phyloP scores from a whole-genome alignment of 1,284 basidiomycete species.

The Mycosarcoma mackinlayi region DNA sequence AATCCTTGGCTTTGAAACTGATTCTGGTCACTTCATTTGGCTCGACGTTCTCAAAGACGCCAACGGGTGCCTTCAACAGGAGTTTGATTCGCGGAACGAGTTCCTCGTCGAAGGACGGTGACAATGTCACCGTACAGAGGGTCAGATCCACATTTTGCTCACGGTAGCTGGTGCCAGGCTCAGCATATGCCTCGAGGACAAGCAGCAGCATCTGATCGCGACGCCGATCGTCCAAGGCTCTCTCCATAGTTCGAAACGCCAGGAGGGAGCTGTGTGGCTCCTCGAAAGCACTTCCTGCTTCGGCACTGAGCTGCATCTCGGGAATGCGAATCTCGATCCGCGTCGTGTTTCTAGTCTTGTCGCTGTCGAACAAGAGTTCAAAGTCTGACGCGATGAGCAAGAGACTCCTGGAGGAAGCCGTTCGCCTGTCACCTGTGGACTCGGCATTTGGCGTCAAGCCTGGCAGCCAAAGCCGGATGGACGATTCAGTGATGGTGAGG shows the following conservation, averaged over 20 bases:
- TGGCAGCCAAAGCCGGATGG: constrained; percentile 35
- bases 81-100: constrained; percentile 76
- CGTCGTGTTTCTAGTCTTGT: constrained; percentile 35
- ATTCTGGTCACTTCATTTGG: constrained; percentile 87
- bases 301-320: constrained; percentile 25
- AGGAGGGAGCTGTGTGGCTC: constrained; percentile 21
- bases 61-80: constrained; percentile 87
- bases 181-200: constrained; percentile 76
- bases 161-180: constrained; percentile 78
- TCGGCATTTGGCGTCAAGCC: not conserved
- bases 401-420: constrained; percentile 23
- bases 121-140: constrained; percentile 77
- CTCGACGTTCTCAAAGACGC: constrained; percentile 90
- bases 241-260: constrained; percentile 34
- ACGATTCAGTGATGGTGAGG: constrained; percentile 28
- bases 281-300: constrained; percentile 9
- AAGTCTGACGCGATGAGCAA: constrained; percentile 27
- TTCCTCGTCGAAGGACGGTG: constrained; percentile 75
- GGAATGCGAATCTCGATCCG: constrained; percentile 31
- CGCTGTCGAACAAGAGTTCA: constrained; percentile 34
- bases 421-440: not conserved
- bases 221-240: constrained; percentile 17
- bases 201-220: constrained; percentile 73
- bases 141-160: constrained; percentile 78
- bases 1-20: constrained; percentile 52